Percentiles rank a stretch among this genome's conserved stretches.
These are phyloP conservation scores for Metschnikowia proteae DNA, from an alignment of 805 yeast genomes.

Conservation along the genomic window DNA sequence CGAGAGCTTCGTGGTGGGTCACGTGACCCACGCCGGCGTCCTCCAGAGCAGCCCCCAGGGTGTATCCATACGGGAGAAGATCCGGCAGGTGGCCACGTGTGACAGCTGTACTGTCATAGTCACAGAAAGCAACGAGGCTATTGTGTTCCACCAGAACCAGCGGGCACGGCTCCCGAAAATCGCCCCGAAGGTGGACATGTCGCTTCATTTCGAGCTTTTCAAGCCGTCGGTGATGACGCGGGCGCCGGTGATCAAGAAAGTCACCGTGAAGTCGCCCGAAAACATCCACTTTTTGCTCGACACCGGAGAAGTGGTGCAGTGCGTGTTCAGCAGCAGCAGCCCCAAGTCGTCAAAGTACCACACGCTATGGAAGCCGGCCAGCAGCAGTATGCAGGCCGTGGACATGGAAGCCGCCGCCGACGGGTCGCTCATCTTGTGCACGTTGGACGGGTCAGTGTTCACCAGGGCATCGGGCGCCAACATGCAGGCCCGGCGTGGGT, in stretches of 20 bases:
- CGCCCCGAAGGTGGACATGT: slow-evolving; percentile 33
- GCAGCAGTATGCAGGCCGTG: slow-evolving; percentile 50
- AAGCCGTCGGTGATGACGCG: slow-evolving; percentile 49
- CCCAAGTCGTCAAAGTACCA: slow-evolving; percentile 39
- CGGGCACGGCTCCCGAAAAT: slow-evolving; percentile 48
- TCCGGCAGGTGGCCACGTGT: slow-evolving; percentile 57
- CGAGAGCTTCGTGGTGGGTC: neutral
- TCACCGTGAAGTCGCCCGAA: slow-evolving; percentile 36
- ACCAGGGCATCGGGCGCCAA: slow-evolving; percentile 24
- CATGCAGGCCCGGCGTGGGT: slow-evolving; percentile 24
- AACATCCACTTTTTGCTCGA: slow-evolving; percentile 49
- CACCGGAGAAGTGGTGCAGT: slow-evolving; percentile 54
- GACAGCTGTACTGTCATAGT: slow-evolving; percentile 69
- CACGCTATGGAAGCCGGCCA: slow-evolving; percentile 61
- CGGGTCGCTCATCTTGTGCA: slow-evolving; percentile 66
- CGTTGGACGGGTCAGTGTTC: slow-evolving; percentile 67
- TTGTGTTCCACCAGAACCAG: slow-evolving; percentile 54
- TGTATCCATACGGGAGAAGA: slow-evolving; percentile 44
- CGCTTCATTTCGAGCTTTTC: slow-evolving; percentile 50
- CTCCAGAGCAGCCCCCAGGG: neutral
- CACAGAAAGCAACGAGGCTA: slow-evolving; percentile 55
- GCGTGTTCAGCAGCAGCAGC: slow-evolving; percentile 22
- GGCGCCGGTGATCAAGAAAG: slow-evolving; percentile 31
- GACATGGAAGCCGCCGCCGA: slow-evolving; percentile 68
- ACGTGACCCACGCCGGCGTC: neutral